Evolutionary conservation across 768 basidiomycete genomes (phyloP), one percentile per base, ranked within the genome.

Genomic region (Boletus coccyginus): DNA sequence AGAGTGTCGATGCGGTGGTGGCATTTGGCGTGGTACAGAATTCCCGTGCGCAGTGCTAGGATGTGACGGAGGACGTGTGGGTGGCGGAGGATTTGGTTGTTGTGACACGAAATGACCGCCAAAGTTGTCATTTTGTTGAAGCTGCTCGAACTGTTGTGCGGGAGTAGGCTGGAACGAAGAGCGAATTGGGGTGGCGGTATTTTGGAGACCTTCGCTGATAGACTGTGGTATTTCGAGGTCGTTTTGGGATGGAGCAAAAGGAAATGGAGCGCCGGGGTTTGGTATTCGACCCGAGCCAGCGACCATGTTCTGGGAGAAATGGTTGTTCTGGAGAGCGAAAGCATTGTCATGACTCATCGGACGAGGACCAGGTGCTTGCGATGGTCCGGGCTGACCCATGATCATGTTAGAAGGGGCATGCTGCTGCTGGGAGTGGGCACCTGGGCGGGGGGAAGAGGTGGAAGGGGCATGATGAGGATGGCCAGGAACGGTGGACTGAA

Each of bases 61-160:
- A 64, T 77, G 78, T 45, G 78, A 78, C 46, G 81, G 75, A 13
- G 81, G 77, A 59, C 76, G 76, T 36, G 76, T 63, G 52, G 68
- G 76, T 10, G 70, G 76, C 6, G 68, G 72, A 64, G 68, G 73
- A 67, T 66, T 78, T 68, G 57, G 70, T 68, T 76, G 70, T 68
- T 76, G 76, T 7, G 68, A 53, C 32, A 68, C 68, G 50, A 77
- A 78, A 60, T 72, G 69, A 52, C 62, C 32, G 35, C 58, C 44
- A 53, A 72, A 78, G 36, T 56, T 65, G 46, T 75, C 72, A 52
- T 58, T 59, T 59, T 75, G 72, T 57, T 76, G 78, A 76, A 85
- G 83, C 63, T 83, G 78, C 53, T 81, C 81, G 57, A 80, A 78
- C 53, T 83, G 81, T 64, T 90, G 87, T 3, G 85, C 84, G 3